Percentiles rank a stretch among this genome's conserved stretches.
These are phyloP conservation scores for Botrytis hyacinthi DNA, from an alignment of 2,329 filamentous ascomycete species.

Conservation along the genomic window DNA sequence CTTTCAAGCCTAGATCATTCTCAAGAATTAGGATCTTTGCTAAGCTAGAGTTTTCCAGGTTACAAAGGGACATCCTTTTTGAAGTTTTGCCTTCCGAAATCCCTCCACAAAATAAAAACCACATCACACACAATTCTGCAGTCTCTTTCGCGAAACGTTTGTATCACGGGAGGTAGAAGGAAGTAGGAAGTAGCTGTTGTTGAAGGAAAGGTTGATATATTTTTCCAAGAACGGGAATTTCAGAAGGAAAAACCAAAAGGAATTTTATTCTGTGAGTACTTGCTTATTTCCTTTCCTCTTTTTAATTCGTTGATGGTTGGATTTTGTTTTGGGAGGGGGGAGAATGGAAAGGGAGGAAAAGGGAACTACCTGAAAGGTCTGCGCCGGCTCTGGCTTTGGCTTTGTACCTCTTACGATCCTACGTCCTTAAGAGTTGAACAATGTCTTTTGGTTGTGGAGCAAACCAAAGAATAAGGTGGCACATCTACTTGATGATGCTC, in stretches of 20 bases:
- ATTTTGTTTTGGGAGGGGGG: background rate
- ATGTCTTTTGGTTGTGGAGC: background rate
- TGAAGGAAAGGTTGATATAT: slow-evolving; percentile 32
- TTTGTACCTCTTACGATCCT: background rate
- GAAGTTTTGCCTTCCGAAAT: slow-evolving; percentile 19
- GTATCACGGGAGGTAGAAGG: slow-evolving; percentile 37
- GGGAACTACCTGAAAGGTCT: background rate
- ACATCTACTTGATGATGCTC: slow-evolving; percentile 24
- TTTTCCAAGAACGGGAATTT: slow-evolving; percentile 27
- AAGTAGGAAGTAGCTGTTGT: slow-evolving; percentile 35
- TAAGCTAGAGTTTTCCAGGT: slow-evolving; percentile 13
- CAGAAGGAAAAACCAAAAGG: slow-evolving; percentile 3
- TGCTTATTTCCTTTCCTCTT: background rate
- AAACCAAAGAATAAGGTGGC: slow-evolving; percentile 24
- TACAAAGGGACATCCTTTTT: slow-evolving; percentile 14
- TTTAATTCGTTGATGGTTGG: background rate
- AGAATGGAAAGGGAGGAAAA: background rate
- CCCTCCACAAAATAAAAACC: slow-evolving; percentile 18
- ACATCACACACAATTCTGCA: slow-evolving; percentile 30
- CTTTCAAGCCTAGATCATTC: background rate
- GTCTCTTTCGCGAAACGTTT: slow-evolving; percentile 30
- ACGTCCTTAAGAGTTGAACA: background rate
- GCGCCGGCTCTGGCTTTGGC: background rate
- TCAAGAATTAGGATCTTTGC: slow-evolving; percentile 2
- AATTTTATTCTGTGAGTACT: slow-evolving; percentile 13